These are phyloP conservation scores for Colletotrichum tamarilloi DNA, from an alignment of 2,329 filamentous ascomycete species.

Conservation along the genomic window DNA sequence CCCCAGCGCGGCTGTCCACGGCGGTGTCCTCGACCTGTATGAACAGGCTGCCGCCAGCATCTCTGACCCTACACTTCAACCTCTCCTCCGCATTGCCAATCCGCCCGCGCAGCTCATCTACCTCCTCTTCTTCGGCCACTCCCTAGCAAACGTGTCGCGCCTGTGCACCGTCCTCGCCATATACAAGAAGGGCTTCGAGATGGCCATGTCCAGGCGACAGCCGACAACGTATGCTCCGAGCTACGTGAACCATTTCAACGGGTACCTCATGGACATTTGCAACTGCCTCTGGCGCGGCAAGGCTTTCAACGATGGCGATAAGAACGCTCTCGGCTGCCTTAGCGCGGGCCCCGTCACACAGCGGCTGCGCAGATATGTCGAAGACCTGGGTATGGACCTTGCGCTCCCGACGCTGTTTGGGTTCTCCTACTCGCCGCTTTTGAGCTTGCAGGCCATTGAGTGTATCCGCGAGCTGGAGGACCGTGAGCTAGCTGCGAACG, in stretches of 20 bases:
- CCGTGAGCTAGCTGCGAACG: constrained; percentile 54
- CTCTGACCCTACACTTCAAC: constrained; percentile 60
- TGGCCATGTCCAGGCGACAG: constrained; percentile 57
- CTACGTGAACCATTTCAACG: constrained; percentile 80
- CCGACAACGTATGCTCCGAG: constrained; percentile 62
- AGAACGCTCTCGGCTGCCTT: constrained; percentile 69
- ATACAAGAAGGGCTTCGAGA: constrained; percentile 82
- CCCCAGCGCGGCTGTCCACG: constrained; percentile 55
- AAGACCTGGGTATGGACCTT: constrained; percentile 57
- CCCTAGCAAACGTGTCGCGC: constrained; percentile 72
- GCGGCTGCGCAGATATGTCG: constrained; percentile 60
- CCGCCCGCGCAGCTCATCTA: constrained; percentile 78
- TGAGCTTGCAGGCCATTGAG: constrained; percentile 66
- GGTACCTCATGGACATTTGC: constrained; percentile 87
- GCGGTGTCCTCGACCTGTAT: constrained; percentile 77
- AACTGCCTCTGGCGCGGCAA: constrained; percentile 84
- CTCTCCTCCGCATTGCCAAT: constrained; percentile 72
- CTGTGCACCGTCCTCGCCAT: constrained; percentile 75
- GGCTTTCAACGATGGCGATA: constrained; percentile 74
- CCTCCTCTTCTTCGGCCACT: constrained; percentile 74
- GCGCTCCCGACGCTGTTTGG: constrained; percentile 64
- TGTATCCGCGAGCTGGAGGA: constrained; percentile 69
- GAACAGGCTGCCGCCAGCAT: constrained; percentile 69
- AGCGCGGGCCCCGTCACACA: constrained; percentile 57
- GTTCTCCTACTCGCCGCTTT: constrained; percentile 67